These are phyloP conservation scores for Aspergillus novoparasiticus DNA, from an alignment of 2,329 filamentous ascomycete genomes.

Conservation along the genomic window DNA sequence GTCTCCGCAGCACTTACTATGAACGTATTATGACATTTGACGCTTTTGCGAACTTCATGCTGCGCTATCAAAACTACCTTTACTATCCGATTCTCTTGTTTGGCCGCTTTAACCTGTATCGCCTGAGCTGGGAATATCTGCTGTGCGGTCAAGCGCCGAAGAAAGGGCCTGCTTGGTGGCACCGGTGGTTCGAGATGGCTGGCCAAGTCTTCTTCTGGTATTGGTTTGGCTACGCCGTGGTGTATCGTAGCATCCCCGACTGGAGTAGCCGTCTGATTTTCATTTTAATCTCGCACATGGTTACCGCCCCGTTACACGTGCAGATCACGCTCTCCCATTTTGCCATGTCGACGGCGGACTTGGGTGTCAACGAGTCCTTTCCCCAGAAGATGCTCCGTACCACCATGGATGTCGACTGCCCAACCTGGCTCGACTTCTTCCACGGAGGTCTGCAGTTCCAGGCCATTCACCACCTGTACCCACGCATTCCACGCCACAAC, in stretches of 20 bases:
- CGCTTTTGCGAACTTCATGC: slow-evolving; percentile 66
- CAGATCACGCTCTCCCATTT: slow-evolving; percentile 93
- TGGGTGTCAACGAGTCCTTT: slow-evolving; percentile 83
- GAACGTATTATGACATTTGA: slow-evolving; percentile 79
- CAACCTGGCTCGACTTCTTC: slow-evolving; percentile 83
- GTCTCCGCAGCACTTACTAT: slow-evolving; percentile 79
- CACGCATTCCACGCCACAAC: slow-evolving; percentile 82
- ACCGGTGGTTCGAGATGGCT: slow-evolving; percentile 74
- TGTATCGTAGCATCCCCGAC: slow-evolving; percentile 73
- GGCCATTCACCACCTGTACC: slow-evolving; percentile 83
- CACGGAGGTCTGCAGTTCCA: slow-evolving; percentile 90
- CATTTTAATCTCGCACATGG: slow-evolving; percentile 76
- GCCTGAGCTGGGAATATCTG: slow-evolving; percentile 77
- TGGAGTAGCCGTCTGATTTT: slow-evolving; percentile 71
- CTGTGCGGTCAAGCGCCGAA: slow-evolving; percentile 69
- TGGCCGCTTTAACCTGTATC: slow-evolving; percentile 85
- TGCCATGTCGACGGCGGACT: slow-evolving; percentile 86
- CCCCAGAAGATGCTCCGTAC: slow-evolving; percentile 88
- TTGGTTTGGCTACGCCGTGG: slow-evolving; percentile 81
- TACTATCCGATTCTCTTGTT: slow-evolving; percentile 82
- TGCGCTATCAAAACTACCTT: slow-evolving; percentile 76
- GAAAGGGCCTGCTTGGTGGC: slow-evolving; percentile 80
- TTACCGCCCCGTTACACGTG: slow-evolving; percentile 79
- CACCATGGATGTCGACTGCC: slow-evolving; percentile 91
- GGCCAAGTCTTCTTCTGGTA: slow-evolving; percentile 82